Evolutionary conservation across 768 basidiomycete genomes (phyloP), one percentile per base, ranked within the genome.

Genomic region (Kwoniella mangroviensis): DNA sequence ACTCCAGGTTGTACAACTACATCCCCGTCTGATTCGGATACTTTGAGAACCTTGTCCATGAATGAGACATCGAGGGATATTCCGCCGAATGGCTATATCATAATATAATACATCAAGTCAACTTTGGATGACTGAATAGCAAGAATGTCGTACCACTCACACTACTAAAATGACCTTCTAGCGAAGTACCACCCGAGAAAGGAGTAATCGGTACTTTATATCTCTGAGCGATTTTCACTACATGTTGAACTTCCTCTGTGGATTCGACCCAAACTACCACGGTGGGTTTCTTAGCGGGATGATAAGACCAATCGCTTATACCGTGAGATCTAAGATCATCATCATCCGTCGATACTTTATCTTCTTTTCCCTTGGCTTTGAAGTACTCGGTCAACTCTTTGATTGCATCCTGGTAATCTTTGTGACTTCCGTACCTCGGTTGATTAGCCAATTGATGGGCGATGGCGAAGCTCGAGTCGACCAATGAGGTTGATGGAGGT

Each of bases 111-210:
- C 19, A 26, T 17, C 22, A 15, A 63, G 24, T 26, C 22, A 15
- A 53, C 24, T 6, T 26, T 13, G 19, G 24, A 26, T 52, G 9
- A 26, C 24, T 63, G 11, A n/a, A n/a, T n/a, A n/a, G n/a, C n/a
- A n/a, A n/a, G n/a, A n/a, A n/a, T n/a, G n/a, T n/a, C n/a, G n/a
- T n/a, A n/a, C n/a, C n/a, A n/a, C n/a, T n/a, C 73, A 92, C 91
- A 34, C 91, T 91, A 58, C 88, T 88, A 71, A 90, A 92, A 83
- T 96, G 92, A 0, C 93, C 93, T 80, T 96, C 94, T 13, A 95
- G 85, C 76, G 90, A 90, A 0, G 93, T 96, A 12, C 91, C 93
- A 1, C 93, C 94, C 22, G 90, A 89, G 76, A 90, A 94, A 2
- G 93, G 88, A 17, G 88, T 88, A 28, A 96, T 86, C 2, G 94